Base-by-base conservation (phyloP, 1,284 basidiomycete genomes). In the Pseudozyma sp. region DNA sequence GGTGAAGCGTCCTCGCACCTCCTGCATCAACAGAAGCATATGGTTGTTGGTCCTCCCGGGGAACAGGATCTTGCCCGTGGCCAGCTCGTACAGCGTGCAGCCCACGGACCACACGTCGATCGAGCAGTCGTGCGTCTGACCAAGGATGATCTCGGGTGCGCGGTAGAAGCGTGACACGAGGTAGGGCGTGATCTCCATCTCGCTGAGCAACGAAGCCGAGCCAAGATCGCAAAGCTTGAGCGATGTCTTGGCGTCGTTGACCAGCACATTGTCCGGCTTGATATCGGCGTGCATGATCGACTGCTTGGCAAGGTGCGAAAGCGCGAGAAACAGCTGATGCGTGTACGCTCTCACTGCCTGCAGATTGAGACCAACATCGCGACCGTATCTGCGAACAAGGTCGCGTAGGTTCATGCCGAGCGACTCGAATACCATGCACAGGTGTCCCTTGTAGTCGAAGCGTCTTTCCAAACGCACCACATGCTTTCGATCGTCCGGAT, bases 271-370 rank as follows among this genome's bases (percentile, higher is more conserved):
- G 66, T 84, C 82, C 29, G 82, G 82, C 66, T 84, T 84, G 84
- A 99, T 93, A 84, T 99, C 97, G 5, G 97, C 97, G 80, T 99
- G 97, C 88, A 98, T 97, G 64, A 99, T 90, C 72, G 92, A 93
- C 69, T 90, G 89, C 86, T 97, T 97, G 73, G 90, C 90, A 81
- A 99, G 87, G 51, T 96, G 87, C 74, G 91, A 90, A 66, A 98
- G 86, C 16, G 94, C 89, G 43, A 97, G 88, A 85, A 99, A 94
- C 65, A 98, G 90, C 83, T 99, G 97, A 79, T 97, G 94, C 35
- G 95, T 91, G 84, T 99, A 99, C 6, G 96, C 94, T 68, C 94
- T 89, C n/a, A 99, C 97, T 34, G 97, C 97, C 74, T 91, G 90
- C 84, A 98, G 91, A 82, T 98, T 98, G 46, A 99, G 87, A 7